Percentiles rank a stretch among this genome's conserved stretches.
phyloP scores from a whole-genome alignment of 192 early-diverging fungal genomes.

The Coemansia sp. region DNA sequence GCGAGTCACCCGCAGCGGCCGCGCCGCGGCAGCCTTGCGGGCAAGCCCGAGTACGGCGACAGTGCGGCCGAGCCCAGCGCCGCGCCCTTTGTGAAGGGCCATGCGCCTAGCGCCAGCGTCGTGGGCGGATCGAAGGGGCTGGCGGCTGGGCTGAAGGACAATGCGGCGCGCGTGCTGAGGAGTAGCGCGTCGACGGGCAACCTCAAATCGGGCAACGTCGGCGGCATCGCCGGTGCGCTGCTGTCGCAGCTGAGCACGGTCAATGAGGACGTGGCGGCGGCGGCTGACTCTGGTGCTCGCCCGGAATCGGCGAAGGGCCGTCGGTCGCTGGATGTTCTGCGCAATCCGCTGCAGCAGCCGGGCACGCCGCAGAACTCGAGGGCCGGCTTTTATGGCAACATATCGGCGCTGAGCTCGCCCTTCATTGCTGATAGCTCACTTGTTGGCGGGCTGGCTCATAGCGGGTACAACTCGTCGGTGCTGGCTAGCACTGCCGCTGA shows the following conservation, averaged over 20 bases:
- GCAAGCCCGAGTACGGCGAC: background rate
- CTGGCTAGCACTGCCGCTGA: background rate
- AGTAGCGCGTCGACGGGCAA: conserved; percentile 53
- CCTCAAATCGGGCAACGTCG: conserved; percentile 21
- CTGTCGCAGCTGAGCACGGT: conserved; percentile 18
- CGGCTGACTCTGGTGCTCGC: background rate
- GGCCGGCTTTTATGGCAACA: background rate
- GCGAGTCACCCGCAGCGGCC: background rate
- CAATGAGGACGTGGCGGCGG: conserved; percentile 6
- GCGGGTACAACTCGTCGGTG: background rate
- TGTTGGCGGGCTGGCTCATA: background rate
- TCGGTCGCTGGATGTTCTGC: conserved; percentile 34
- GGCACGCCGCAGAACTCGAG: background rate
- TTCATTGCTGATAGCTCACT: conserved; percentile 18
- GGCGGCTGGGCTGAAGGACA: conserved; percentile 51
- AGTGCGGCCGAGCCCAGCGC: background rate
- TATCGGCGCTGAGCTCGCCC: conserved; percentile 29
- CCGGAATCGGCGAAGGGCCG: conserved; percentile 11
- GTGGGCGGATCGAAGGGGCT: conserved; percentile 29
- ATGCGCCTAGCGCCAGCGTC: conserved; percentile 11
- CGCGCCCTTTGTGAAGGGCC: background rate
- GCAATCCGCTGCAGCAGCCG: conserved; percentile 23
- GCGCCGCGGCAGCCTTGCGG: conserved; percentile 17
- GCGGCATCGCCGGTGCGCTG: background rate
- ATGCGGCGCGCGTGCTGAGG: conserved; percentile 40